Conservation (phyloP, 305 asterid genomes). For the Salvia sclarea region DNA sequence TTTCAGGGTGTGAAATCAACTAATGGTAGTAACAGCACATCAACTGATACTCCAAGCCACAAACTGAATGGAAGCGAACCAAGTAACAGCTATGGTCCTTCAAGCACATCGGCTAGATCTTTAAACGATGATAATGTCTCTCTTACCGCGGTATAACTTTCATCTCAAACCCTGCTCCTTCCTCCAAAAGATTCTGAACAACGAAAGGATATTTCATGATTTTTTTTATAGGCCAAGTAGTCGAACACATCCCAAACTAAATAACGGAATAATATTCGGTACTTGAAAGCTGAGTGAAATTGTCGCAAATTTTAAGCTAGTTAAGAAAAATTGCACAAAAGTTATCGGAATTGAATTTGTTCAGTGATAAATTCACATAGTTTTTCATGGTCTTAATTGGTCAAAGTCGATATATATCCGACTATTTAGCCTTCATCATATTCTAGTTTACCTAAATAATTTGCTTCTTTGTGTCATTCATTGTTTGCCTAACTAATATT, state of each 20-base stretch:
- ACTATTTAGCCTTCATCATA: too few species aligned
- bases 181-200: neutral
- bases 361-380: too few species aligned
- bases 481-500: slow-evolving; percentile 13
- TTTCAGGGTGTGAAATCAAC: slow-evolving; percentile 74
- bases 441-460: neutral
- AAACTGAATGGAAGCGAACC: slow-evolving; percentile 58
- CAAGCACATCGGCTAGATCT: slow-evolving; percentile 55
- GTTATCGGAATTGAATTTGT: too few species aligned
- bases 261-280: too few species aligned
- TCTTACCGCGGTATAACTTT: slow-evolving; percentile 55
- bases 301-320: too few species aligned
- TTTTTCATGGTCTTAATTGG: too few species aligned
- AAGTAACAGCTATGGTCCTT: slow-evolving; percentile 40
- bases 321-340: too few species aligned
- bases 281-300: too few species aligned
- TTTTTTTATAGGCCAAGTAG: too few species aligned
- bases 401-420: too few species aligned
- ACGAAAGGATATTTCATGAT: neutral
- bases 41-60: slow-evolving; percentile 44
- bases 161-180: neutral
- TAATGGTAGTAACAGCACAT: slow-evolving; percentile 48
- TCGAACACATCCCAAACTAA: neutral
- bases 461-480: neutral
- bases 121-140: slow-evolving; percentile 42